Evolutionary conservation across 2,329 filamentous ascomycete species (phyloP).

Genomic region (Magnaporthiopsis rhizophila): DNA sequence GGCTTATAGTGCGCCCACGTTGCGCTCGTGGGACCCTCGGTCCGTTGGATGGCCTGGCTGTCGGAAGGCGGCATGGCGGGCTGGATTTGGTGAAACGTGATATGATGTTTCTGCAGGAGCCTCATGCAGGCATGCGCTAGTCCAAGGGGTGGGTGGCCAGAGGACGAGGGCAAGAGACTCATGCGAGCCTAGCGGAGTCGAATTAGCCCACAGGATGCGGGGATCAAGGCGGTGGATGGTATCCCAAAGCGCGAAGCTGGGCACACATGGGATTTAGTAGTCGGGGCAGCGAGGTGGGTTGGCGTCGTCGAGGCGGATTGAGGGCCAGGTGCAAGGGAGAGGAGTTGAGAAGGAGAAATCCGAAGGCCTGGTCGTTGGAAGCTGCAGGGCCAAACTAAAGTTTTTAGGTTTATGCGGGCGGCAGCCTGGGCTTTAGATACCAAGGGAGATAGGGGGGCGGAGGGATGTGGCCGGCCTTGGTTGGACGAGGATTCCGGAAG

Average conservation of each 20-base stretch:
- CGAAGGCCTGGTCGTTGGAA: background rate
- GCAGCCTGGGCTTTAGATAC: background rate
- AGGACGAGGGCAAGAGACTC: background rate
- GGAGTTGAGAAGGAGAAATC: background rate
- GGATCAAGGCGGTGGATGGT: background rate
- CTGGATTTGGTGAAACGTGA: background rate
- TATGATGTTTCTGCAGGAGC: background rate
- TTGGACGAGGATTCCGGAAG: background rate
- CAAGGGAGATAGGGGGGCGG: background rate
- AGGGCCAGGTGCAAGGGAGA: background rate
- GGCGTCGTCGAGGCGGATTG: background rate
- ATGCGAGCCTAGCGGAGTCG: background rate
- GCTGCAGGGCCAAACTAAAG: background rate
- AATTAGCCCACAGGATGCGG: background rate
- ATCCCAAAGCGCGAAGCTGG: background rate
- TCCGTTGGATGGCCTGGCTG: slow-evolving; percentile 3
- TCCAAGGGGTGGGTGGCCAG: background rate
- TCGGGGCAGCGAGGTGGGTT: background rate
- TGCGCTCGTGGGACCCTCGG: slow-evolving; percentile 8
- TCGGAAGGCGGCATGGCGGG: background rate
- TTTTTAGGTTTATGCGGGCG: background rate
- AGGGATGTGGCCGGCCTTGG: background rate
- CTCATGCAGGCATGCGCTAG: background rate
- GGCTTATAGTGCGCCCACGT: slow-evolving; percentile 1
- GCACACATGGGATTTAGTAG: background rate